phyloP scores from a whole-genome alignment of 768 basidiomycete species.

The Lactarius psammicola region DNA sequence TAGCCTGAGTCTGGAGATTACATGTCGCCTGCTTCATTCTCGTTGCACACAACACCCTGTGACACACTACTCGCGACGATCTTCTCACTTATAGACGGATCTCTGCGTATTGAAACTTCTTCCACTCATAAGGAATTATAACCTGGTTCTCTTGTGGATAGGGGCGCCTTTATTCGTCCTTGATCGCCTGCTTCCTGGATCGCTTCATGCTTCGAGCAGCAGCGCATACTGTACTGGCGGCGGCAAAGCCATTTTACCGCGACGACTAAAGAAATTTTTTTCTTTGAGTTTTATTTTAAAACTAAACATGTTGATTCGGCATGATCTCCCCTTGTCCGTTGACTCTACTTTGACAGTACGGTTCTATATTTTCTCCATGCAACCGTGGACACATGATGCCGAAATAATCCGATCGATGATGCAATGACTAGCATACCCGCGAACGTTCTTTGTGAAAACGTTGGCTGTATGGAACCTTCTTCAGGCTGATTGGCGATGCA shows the following conservation, averaged over 20 bases:
- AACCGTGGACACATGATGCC: neutral
- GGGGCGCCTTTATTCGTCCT: neutral
- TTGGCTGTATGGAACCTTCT: neutral
- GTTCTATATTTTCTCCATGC: neutral
- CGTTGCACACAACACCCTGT: neutral
- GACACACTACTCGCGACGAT: neutral
- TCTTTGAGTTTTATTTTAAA: too few relatives aligned
- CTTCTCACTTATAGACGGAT: neutral
- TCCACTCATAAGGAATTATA: too few relatives aligned
- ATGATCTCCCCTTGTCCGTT: neutral
- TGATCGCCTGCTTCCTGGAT: neutral
- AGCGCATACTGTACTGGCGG: neutral
- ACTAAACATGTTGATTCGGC: neutral
- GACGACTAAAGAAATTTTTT: neutral
- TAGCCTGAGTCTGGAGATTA: neutral
- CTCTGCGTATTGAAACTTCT: neutral
- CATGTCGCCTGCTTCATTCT: neutral
- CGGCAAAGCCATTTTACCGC: neutral
- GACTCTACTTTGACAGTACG: neutral
- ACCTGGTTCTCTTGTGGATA: too few relatives aligned
- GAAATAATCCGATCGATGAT: neutral
- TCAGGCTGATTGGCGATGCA: neutral
- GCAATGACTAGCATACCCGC: neutral
- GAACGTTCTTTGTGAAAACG: neutral
- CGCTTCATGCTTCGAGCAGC: neutral